Percentiles rank a stretch among this genome's conserved stretches.
Conservation (phyloP, 2,329 filamentous ascomycete species). For the Cladosporium sp. region DNA sequence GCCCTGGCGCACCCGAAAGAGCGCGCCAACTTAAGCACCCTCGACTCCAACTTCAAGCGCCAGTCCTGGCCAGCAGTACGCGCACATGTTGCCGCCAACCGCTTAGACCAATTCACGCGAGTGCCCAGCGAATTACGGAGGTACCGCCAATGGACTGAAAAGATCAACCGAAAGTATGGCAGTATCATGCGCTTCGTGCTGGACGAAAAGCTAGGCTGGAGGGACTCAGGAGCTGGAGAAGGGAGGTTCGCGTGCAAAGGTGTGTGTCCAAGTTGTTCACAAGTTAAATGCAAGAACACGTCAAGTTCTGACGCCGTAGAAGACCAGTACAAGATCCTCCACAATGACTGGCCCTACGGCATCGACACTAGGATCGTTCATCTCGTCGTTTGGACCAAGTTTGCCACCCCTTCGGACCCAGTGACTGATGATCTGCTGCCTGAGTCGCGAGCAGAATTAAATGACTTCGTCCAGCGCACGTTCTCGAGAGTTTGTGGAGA, state of each 20-base stretch:
- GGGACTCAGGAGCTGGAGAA: slow-evolving; percentile 38
- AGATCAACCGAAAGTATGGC: slow-evolving; percentile 64
- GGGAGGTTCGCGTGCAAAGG: slow-evolving; percentile 42
- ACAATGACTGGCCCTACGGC: slow-evolving; percentile 94
- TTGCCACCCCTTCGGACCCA: slow-evolving; percentile 67
- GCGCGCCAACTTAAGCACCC: slow-evolving; percentile 63
- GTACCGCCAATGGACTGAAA: slow-evolving; percentile 67
- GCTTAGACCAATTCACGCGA: slow-evolving; percentile 71
- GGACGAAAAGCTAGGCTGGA: slow-evolving; percentile 66
- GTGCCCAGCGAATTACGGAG: slow-evolving; percentile 71
- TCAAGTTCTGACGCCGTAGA: neutral
- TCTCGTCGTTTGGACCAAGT: slow-evolving; percentile 91
- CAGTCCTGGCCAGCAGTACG: slow-evolving; percentile 68
- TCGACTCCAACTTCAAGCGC: slow-evolving; percentile 60
- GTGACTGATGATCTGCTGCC: slow-evolving; percentile 63
- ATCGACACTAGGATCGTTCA: slow-evolving; percentile 74
- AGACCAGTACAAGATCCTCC: slow-evolving; percentile 68
- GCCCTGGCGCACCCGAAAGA: slow-evolving; percentile 60
- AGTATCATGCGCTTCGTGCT: slow-evolving; percentile 76
- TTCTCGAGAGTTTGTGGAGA: slow-evolving; percentile 48
- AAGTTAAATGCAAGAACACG: too few relatives aligned
- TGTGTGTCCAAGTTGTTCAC: slow-evolving; percentile 23
- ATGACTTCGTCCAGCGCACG: slow-evolving; percentile 62
- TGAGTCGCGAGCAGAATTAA: slow-evolving; percentile 59
- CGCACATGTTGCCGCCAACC: slow-evolving; percentile 60